Conservation (phyloP, 257 asterid genomes). For the Sherardia arvensis region DNA sequence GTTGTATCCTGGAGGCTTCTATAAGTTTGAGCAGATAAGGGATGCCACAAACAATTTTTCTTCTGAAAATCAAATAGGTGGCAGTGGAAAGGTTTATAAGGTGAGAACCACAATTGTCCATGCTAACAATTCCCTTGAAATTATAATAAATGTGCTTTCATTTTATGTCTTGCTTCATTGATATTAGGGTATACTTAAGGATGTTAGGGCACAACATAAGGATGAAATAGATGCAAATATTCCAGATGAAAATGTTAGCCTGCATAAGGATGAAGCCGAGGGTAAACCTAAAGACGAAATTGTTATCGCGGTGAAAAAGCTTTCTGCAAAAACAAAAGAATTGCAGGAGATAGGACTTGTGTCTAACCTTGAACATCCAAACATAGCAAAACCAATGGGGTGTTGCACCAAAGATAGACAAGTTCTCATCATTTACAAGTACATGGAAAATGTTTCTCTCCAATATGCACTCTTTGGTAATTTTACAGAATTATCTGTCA, state of each 20-base stretch:
- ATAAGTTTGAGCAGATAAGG: constrained; percentile 13
- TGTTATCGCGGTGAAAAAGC: neutral
- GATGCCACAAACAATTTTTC: constrained; percentile 19
- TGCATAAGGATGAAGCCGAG: neutral
- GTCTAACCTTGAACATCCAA: constrained; percentile 6
- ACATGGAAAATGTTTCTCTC: constrained; percentile 1
- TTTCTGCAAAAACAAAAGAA: neutral
- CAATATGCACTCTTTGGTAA: neutral
- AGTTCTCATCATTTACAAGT: constrained; percentile 1
- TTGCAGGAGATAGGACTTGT: neutral
- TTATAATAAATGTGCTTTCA: too few relatives aligned
- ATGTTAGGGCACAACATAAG: neutral
- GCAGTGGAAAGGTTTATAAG: constrained; percentile 18
- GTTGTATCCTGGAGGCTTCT: constrained; percentile 17
- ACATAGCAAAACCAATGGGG: constrained; percentile 7
- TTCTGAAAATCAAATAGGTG: constrained; percentile 8
- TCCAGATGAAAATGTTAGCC: neutral
- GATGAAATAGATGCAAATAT: neutral
- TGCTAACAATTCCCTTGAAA: neutral
- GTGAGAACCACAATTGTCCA: neutral
- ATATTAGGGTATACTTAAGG: neutral
- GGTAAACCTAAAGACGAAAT: neutral
- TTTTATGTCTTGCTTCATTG: neutral
- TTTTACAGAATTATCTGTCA: neutral
- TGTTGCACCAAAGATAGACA: neutral